Percentiles rank a stretch among this genome's conserved stretches.
These are phyloP conservation scores for Xerocomellus chrysenteron DNA, from an alignment of 768 basidiomycete genomes.

Conservation along the genomic window DNA sequence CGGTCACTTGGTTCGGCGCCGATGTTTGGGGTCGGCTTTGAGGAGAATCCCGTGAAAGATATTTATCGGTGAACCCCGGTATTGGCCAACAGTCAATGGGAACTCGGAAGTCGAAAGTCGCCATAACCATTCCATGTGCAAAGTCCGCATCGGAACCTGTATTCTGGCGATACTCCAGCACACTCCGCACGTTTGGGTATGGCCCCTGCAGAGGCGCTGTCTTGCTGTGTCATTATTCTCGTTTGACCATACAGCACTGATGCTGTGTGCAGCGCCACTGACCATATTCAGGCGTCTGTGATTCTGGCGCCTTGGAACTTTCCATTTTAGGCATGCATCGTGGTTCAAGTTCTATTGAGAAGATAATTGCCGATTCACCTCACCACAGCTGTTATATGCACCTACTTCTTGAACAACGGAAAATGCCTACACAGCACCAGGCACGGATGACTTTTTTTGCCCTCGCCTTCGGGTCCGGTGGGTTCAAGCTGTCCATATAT, in stretches of 20 bases:
- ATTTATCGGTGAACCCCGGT: background rate
- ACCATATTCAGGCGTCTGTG: background rate
- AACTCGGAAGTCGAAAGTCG: constrained; percentile 12
- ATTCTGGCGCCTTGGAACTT: background rate
- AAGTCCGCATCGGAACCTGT: constrained; percentile 7
- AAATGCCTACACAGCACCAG: background rate
- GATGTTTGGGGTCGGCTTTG: background rate
- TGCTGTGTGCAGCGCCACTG: constrained; percentile 14
- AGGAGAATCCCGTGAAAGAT: background rate
- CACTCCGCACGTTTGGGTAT: background rate
- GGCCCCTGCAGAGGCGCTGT: constrained; percentile 7
- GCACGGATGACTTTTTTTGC: background rate
- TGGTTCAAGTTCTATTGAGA: background rate
- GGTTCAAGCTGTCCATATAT: background rate
- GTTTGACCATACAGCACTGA: background rate
- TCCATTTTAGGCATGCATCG: constrained; percentile 14
- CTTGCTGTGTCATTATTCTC: constrained; percentile 11
- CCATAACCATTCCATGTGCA: constrained; percentile 2
- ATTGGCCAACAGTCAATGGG: background rate
- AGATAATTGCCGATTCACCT: background rate
- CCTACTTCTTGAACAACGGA: background rate
- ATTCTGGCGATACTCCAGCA: constrained; percentile 9
- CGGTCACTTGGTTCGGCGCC: constrained; percentile 8
- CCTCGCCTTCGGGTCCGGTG: background rate
- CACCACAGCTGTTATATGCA: background rate